Evolutionary conservation across 805 yeast species (phyloP), one percentile per base, ranked within the genome.

Genomic region (Ogataea sp.): DNA sequence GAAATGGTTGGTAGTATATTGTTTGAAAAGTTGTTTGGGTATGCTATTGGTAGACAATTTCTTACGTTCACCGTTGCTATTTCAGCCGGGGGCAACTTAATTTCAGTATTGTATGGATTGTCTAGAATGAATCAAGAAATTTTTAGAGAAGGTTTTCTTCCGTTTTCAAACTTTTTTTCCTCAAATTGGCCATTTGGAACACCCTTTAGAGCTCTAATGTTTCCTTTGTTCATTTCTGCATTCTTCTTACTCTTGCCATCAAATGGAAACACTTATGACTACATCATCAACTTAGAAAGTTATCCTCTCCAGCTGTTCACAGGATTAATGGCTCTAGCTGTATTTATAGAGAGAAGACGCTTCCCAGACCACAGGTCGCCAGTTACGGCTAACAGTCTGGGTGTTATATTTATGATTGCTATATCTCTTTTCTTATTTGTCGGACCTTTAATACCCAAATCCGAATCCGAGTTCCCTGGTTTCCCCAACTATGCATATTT

Each of bases 81-180:
- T 17, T 72, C 75, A 37, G 70, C 79, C 4, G 80, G 72, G 3
- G 79, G 80, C 2, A 75, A 75, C 45, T 67, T 74, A 5, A 66
- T 74, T 43, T 76, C 73, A 16, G 80, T 75, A 7, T 47, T 73
- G 31, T 75, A 71, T 49, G 69, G 74, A 15, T 64, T 72, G 17
- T 71, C 78, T 2, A 58, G 80, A 43, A 67, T 71, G 52, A 70
- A 70, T 44, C 81, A 75, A 50, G 81, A 75, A 49, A 72, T 71
- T 1, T 75, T 75, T 49, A 51, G 78, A 20, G 79, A 73, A 44
- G 80, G 80, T 0, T 72, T 64, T 46, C 53, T 75, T 21, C 81
- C 81, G 4, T 66, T 58, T 36, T 71, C 78, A 9, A 49, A 47
- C 23, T 58, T 68, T 42, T 71, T 75, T 67, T 69, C 79, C 2